A percentile compares a stretch with the other conserved stretches of the same genome.
phyloP scores from a whole-genome alignment of 495 filamentous ascomycete genomes.

The Extremus antarcticus region DNA sequence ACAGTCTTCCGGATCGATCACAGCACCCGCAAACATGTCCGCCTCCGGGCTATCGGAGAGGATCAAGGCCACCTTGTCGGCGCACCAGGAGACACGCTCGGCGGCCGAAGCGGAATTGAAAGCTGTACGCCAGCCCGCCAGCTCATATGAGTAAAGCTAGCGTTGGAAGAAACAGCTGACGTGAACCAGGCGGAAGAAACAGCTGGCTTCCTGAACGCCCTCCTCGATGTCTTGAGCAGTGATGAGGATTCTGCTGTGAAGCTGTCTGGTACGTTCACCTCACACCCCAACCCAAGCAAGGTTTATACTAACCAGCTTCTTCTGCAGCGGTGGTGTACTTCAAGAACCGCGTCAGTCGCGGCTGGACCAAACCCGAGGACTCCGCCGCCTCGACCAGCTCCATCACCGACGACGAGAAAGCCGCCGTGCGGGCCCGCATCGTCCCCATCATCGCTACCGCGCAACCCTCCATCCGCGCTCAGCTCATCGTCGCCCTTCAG shows the following conservation, averaged over 20 bases:
- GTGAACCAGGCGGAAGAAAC: slow-evolving; percentile 71
- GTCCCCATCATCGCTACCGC: slow-evolving; percentile 80
- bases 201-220: slow-evolving; percentile 78
- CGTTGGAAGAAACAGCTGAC: slow-evolving; percentile 5
- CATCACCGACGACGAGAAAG: slow-evolving; percentile 83
- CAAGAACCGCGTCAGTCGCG: slow-evolving; percentile 89
- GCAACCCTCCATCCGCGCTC: slow-evolving; percentile 66
- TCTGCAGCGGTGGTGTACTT: slow-evolving; percentile 83
- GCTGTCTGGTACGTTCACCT: slow-evolving; percentile 60
- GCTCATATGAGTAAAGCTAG: too few species aligned
- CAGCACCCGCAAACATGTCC: slow-evolving; percentile 52
- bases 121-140: slow-evolving; percentile 61
- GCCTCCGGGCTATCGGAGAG: slow-evolving; percentile 73
- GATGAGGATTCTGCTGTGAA: slow-evolving; percentile 77
- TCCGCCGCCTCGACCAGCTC: slow-evolving; percentile 37
- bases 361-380: slow-evolving; percentile 74
- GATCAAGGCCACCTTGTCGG: slow-evolving; percentile 75
- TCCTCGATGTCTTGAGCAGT: slow-evolving; percentile 77
- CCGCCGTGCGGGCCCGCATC: slow-evolving; percentile 72
- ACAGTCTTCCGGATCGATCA: not conserved
- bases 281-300: not conserved
- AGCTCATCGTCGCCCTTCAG: slow-evolving; percentile 85
- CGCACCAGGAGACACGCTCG: slow-evolving; percentile 72
- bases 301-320: not conserved
- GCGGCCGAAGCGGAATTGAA: slow-evolving; percentile 88